Conservation (phyloP, 2,329 filamentous ascomycete species). For the Botrytis fragariae region DNA sequence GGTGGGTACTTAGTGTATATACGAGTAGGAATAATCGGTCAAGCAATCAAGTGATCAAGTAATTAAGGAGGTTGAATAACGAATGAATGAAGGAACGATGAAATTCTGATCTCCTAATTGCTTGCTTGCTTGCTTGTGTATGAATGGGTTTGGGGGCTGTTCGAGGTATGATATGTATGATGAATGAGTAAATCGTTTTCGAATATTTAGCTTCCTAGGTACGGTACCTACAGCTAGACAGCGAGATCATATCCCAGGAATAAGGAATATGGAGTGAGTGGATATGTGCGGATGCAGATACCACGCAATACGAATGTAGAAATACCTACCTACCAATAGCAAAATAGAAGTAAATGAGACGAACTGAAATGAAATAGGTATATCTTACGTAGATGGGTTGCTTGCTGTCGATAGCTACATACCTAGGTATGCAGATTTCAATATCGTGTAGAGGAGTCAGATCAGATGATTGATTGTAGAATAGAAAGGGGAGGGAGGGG, state of each 20-base stretch:
- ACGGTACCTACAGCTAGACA: background rate
- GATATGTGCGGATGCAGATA: rapidly evolving
- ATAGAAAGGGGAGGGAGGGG: background rate
- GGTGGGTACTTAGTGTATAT: background rate
- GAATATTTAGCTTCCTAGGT: background rate
- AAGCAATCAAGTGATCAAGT: background rate
- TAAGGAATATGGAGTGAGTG: too few relatives aligned
- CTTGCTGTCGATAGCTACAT: too few relatives aligned
- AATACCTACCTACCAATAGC: too few relatives aligned
- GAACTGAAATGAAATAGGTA: background rate
- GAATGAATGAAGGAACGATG: background rate
- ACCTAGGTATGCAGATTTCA: too few relatives aligned
- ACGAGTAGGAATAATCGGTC: background rate
- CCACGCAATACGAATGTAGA: too few relatives aligned
- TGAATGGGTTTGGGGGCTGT: background rate
- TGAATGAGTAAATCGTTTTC: background rate
- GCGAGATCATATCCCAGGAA: background rate
- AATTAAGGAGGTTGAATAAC: background rate
- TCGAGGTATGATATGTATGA: too few relatives aligned
- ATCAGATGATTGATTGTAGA: background rate
- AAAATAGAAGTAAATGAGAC: too few relatives aligned
- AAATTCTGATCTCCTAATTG: too few relatives aligned
- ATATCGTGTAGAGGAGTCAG: background rate
- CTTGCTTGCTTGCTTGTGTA: background rate
- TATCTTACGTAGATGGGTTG: too few relatives aligned